Evolutionary conservation across 225 moss, liverwort and hornwort species (phyloP), one percentile per base, ranked within the genome.

Genomic region (Lunularia cruciata): DNA sequence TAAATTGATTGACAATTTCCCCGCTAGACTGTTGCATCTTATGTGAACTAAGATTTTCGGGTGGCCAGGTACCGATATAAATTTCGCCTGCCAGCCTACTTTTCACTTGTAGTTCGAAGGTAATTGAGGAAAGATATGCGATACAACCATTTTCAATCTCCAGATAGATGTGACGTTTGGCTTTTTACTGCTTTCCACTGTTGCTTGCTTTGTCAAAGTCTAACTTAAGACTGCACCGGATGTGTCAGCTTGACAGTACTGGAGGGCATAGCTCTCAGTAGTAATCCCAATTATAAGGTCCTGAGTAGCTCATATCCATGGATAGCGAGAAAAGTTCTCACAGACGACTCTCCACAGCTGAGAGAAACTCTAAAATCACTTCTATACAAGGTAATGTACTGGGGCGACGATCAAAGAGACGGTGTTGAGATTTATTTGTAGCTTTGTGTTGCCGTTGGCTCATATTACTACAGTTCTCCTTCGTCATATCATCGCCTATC

Each of bases 291-390:
- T 57, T 92, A 96, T 72, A 96, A 96, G 77, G 96, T 92, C 72
- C 78, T 96, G 78, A 88, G 92, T 81, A 96, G 92, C 69, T 96
- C 96, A 10, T 96, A 96, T 77, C 96, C 96, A 61, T 96, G 96
- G 96, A 96, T 96, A 70, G 96, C 96, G 69, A 84, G 92, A 71
- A 96, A 92, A 78, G 96, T 96, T 43, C 89, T 96, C 39, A 87
- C 89, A 52, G 92, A 96, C 63, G 85, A 81, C 66, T 96, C 96
- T 63, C 87, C 92, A 23, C 82, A 92, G 72, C 85, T 96, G 40
- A 84, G 90, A 63, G 81, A 82, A 32, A 92, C 90, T 63, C 85
- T 92, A 67, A 82, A 78, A 34, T 78, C 89, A 62, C 83, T 96
- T 61, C 79, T 96, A 37, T 96, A 96, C 69, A 90, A 96, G 90